Conservation (phyloP, 306 rosid genomes). For the Citrullus amarus region DNA sequence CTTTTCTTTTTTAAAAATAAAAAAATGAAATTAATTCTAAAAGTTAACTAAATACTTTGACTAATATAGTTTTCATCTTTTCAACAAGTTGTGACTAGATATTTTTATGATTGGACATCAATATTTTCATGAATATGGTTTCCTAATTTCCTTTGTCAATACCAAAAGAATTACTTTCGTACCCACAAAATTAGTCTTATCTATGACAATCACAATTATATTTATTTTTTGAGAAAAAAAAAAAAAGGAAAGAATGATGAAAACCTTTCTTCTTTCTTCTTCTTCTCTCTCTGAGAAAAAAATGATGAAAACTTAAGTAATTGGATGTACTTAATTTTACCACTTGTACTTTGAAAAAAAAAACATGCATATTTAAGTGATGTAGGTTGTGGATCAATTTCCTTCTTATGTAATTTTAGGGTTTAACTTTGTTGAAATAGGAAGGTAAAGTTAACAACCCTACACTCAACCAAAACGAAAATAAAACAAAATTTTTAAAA, state of each 20-base stretch:
- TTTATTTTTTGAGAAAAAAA: not conserved
- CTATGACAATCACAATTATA: not conserved
- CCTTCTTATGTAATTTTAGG: not conserved
- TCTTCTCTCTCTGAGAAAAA: no score
- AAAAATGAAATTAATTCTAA: no score
- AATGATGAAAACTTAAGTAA: not conserved
- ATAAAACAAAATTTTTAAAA: no score
- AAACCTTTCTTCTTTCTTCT: no score
- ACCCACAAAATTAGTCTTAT: not conserved
- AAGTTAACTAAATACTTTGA: no score
- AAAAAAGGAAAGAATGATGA: not conserved
- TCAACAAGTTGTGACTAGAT: not conserved
- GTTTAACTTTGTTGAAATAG: no score
- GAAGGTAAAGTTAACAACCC: no score
- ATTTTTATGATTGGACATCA: not conserved
- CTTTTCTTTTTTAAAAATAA: not conserved
- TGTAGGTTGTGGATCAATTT: not conserved
- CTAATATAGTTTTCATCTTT: not conserved
- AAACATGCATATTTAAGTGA: not conserved
- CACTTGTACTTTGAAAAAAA: not conserved
- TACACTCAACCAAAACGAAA: no score
- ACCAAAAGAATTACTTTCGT: not conserved
- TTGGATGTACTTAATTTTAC: not conserved
- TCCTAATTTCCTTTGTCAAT: not conserved
- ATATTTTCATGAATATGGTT: not conserved